Conservation (phyloP, 345 rosid genomes). For the Heritiera fomes region DNA sequence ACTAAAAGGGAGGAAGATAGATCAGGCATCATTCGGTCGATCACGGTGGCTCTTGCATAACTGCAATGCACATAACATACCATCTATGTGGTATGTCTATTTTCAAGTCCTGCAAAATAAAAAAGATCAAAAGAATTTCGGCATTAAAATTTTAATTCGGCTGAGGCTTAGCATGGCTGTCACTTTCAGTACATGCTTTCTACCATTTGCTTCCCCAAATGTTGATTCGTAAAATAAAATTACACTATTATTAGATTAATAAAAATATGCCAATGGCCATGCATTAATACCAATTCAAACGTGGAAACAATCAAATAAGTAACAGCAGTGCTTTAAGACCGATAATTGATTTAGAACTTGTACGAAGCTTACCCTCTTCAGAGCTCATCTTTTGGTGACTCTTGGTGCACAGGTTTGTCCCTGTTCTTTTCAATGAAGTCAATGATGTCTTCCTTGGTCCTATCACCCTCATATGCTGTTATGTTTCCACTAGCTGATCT, state of each 20-base stretch:
- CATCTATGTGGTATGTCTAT: background rate
- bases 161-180: too few relatives aligned
- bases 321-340: background rate
- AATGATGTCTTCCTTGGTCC: conserved; percentile 80
- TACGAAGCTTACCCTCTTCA: conserved; percentile 32
- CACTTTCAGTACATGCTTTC: background rate
- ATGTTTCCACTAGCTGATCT: conserved; percentile 67
- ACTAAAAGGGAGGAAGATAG: background rate
- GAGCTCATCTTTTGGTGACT: conserved; percentile 66
- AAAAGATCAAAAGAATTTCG: background rate
- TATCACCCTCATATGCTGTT: conserved; percentile 64
- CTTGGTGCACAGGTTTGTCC: conserved; percentile 41
- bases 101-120: background rate
- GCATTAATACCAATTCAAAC: background rate
- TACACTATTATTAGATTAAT: background rate
- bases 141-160: background rate
- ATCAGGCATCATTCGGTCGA: background rate
- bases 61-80: background rate
- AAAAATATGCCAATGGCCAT: background rate
- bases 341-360: background rate
- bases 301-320: background rate
- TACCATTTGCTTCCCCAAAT: background rate
- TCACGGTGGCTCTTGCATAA: background rate
- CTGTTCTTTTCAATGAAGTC: conserved; percentile 82
- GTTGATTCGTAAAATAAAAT: background rate